Conservation (phyloP, 352 stramenopile genomes). For the Phytophthora sp. region DNA sequence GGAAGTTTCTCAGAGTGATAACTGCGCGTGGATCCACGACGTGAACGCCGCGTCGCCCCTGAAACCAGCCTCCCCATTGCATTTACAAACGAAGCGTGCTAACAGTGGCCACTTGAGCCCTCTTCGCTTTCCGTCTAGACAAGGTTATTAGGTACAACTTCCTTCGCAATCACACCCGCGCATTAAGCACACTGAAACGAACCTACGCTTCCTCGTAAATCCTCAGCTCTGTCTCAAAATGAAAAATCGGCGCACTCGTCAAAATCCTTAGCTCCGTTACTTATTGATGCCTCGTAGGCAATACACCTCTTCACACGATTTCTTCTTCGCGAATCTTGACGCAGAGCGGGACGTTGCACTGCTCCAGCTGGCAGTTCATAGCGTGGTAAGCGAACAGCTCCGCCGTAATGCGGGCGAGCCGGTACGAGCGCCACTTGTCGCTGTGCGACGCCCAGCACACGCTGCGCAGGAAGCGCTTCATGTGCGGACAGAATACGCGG, state of each 20-base stretch:
- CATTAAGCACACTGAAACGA: background rate
- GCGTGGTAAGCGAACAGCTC: conserved; percentile 65
- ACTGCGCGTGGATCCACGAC: conserved; percentile 18
- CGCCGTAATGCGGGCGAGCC: conserved; percentile 49
- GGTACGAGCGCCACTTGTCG: conserved; percentile 53
- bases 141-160: background rate
- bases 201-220: conserved; percentile 11
- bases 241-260: background rate
- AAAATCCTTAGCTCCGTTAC: conserved; percentile 9
- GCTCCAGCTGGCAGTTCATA: conserved; percentile 41
- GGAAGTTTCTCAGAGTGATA: conserved; percentile 7
- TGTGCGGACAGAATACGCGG: conserved; percentile 53
- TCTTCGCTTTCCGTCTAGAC: conserved; percentile 1
- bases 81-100: background rate
- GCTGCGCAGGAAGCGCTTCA: conserved; percentile 75
- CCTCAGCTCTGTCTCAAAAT: background rate
- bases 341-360: conserved; percentile 53
- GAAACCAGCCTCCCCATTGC: conserved; percentile 8
- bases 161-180: no score
- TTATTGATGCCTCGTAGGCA: conserved; percentile 4
- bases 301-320: conserved; percentile 40
- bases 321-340: conserved; percentile 49
- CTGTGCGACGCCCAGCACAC: conserved; percentile 73
- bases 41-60: conserved; percentile 25
- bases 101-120: background rate